These are phyloP conservation scores for Helenozyma rhizophorensis DNA, from an alignment of 805 yeast genomes.

Conservation along the genomic window DNA sequence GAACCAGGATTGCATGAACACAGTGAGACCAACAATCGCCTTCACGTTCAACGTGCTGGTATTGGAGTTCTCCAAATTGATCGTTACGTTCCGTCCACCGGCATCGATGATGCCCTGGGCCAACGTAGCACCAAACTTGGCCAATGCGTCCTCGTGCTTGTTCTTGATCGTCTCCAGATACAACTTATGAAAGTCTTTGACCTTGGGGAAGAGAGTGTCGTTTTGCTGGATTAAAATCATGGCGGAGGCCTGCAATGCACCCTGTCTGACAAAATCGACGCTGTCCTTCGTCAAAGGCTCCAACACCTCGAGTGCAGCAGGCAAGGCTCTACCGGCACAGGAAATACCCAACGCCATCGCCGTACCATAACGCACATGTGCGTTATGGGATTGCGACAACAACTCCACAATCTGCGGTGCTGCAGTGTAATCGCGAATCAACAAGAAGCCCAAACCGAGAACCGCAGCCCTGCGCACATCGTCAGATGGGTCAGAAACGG, in stretches of 20 bases:
- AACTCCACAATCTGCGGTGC: constrained; percentile 94
- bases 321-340: constrained; percentile 90
- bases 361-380: constrained; percentile 97
- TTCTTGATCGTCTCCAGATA: constrained; percentile 73
- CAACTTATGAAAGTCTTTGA: constrained; percentile 67
- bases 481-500: constrained; percentile 94
- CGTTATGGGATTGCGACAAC: constrained; percentile 90
- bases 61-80: constrained; percentile 80
- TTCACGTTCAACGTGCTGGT: constrained; percentile 87
- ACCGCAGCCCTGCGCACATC: constrained; percentile 97
- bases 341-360: constrained; percentile 96
- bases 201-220: constrained; percentile 77
- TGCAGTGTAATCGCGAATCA: constrained; percentile 85
- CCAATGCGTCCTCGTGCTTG: constrained; percentile 94
- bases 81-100: constrained; percentile 97
- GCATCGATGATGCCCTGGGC: constrained; percentile 98
- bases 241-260: constrained; percentile 88
- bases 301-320: constrained; percentile 85
- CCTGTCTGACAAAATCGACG: constrained; percentile 96
- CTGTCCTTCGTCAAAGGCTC: constrained; percentile 92
- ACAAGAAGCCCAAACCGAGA: constrained; percentile 82
- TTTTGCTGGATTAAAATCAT: constrained; percentile 88
- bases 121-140: constrained; percentile 94
- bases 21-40: constrained; percentile 86
- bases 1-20: constrained; percentile 93